Percentiles rank a stretch among this genome's conserved stretches.
Evolutionary conservation across 192 early-diverging fungal species (phyloP).

Genomic region (Coemansia sp.): DNA sequence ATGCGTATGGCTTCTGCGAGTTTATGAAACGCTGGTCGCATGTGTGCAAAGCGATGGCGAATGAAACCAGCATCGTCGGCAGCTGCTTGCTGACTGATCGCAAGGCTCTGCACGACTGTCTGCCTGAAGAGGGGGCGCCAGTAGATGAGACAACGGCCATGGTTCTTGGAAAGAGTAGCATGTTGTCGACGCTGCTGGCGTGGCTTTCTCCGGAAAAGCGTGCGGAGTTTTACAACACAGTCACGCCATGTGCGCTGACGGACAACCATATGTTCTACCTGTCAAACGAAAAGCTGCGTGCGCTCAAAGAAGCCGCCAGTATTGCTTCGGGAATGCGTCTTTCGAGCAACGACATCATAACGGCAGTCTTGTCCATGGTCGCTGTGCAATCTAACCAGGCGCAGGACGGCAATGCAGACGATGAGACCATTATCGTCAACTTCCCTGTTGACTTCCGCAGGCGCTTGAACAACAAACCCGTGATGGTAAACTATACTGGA

Average conservation of each 20-base stretch:
- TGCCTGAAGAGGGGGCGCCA: neutral
- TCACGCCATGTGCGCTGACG: neutral
- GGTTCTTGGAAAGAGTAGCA: neutral
- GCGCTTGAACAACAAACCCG: neutral
- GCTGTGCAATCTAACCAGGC: constrained; percentile 5
- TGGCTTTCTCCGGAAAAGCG: constrained; percentile 23
- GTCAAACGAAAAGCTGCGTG: neutral
- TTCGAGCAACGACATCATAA: constrained; percentile 26
- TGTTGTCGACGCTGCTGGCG: constrained; percentile 1
- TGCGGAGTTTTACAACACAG: neutral
- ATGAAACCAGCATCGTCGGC: neutral
- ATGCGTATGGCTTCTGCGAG: constrained; percentile 19
- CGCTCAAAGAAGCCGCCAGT: neutral
- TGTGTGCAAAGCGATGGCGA: constrained; percentile 1
- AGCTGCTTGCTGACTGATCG: neutral
- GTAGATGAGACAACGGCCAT: neutral
- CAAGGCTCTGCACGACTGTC: neutral
- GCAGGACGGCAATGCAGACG: neutral
- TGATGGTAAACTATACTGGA: constrained; percentile 5
- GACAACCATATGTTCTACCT: constrained; percentile 20
- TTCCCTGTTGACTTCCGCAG: constrained; percentile 17
- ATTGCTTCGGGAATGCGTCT: neutral
- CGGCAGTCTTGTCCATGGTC: constrained; percentile 9
- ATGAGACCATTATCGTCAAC: constrained; percentile 7
- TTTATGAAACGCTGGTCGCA: constrained; percentile 33